Conservation (phyloP, 176 grass and related monocot genomes). For the Triticum monococcum region DNA sequence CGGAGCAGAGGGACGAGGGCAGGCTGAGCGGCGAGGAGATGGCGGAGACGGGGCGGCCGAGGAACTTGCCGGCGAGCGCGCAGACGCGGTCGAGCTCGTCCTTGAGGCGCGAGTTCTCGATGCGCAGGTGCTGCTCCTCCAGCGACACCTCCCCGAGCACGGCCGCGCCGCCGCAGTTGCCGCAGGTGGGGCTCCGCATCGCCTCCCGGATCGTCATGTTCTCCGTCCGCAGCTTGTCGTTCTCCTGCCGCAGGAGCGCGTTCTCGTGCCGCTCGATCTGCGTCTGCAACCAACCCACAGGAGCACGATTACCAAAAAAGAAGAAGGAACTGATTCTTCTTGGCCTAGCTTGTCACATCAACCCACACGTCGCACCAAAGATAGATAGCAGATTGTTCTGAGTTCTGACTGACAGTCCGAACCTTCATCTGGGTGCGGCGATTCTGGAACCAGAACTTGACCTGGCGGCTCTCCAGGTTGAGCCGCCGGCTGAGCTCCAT, state of each 20-base stretch:
- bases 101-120: constrained; percentile 94
- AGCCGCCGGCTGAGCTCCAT: constrained; percentile 90
- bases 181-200: constrained; percentile 81
- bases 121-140: constrained; percentile 91
- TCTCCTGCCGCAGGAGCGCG: constrained; percentile 88
- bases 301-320: not conserved
- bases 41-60: constrained; percentile 62
- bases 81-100: constrained; percentile 96
- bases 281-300: constrained; percentile 39
- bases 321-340: not conserved
- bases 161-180: constrained; percentile 69
- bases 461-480: constrained; percentile 79
- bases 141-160: constrained; percentile 78
- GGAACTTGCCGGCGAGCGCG: constrained; percentile 84
- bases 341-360: not conserved
- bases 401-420: not conserved
- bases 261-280: constrained; percentile 97
- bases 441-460: constrained; percentile 99
- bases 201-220: constrained; percentile 90
- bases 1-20: constrained; percentile 43
- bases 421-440: constrained; percentile 99
- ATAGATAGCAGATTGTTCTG: not conserved
- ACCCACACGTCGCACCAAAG: not conserved
- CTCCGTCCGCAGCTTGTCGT: constrained; percentile 91
- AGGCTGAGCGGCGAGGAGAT: constrained; percentile 30